Percentiles rank a stretch among this genome's conserved stretches.
phyloP scores from a whole-genome alignment of 2,329 filamentous ascomycete species.

The Colletotrichum orbiculare region DNA sequence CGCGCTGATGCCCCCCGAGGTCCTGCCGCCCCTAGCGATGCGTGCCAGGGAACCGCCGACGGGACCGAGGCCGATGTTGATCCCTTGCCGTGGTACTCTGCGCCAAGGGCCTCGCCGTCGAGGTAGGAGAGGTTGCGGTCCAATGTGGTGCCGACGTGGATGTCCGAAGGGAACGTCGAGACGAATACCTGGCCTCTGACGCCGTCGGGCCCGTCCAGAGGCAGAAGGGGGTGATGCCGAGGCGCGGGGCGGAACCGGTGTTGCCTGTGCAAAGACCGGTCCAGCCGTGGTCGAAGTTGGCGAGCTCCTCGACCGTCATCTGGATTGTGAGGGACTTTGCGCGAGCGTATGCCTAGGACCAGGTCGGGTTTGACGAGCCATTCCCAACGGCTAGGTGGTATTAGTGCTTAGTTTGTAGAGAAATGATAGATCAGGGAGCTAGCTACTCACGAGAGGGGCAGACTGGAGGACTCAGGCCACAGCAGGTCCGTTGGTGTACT shows the following conservation, averaged over 20 bases:
- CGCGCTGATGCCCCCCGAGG: conserved; percentile 40
- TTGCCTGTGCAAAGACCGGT: too few relatives aligned
- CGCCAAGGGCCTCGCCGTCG: conserved; percentile 62
- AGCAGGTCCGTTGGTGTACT: conserved; percentile 25
- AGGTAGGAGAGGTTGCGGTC: conserved; percentile 61
- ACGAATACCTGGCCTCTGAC: conserved; percentile 60
- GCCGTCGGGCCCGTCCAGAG: conserved; percentile 61
- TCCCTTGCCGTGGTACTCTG: conserved; percentile 41
- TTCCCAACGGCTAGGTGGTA: conserved; percentile 12
- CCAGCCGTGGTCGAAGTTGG: too few relatives aligned
- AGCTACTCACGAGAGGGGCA: too few relatives aligned
- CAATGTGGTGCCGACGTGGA: conserved; percentile 60
- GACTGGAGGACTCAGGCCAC: too few relatives aligned
- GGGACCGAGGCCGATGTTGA: conserved; percentile 41
- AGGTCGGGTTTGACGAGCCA: conserved; percentile 44
- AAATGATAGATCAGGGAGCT: too few relatives aligned
- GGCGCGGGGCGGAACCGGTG: too few relatives aligned
- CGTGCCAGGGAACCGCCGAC: conserved; percentile 43
- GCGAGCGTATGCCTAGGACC: conserved; percentile 50
- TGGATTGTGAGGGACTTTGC: too few relatives aligned
- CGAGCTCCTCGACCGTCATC: too few relatives aligned
- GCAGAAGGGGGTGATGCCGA: conserved; percentile 59
- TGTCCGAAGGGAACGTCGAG: conserved; percentile 58
- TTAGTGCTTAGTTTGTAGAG: too few relatives aligned
- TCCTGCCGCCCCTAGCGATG: conserved; percentile 40